phyloP scores from a whole-genome alignment of 495 filamentous ascomycete genomes.

The Hypoxylon fragiforme region DNA sequence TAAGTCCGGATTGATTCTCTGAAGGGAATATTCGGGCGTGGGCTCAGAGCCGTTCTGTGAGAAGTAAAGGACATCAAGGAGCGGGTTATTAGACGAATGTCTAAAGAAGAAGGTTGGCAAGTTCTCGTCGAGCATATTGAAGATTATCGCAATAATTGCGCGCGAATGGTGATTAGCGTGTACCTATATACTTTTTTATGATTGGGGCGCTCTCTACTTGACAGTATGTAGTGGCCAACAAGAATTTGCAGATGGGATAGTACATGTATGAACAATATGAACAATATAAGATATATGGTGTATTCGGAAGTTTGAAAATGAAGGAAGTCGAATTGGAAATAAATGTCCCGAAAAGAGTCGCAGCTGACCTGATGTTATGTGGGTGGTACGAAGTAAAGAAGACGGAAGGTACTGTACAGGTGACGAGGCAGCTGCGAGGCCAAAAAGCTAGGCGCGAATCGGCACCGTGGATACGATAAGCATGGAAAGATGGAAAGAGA shows the following conservation, averaged over 20 bases:
- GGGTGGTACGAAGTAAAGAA: conserved; percentile 6
- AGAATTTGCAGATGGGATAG: too few species aligned
- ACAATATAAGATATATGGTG: conserved; percentile 1
- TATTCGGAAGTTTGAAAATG: neutral
- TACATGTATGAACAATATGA: too few species aligned
- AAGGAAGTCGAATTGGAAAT: conserved; percentile 8
- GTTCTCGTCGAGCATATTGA: conserved; percentile 88
- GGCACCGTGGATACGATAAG: neutral
- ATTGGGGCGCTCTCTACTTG: conserved; percentile 3
- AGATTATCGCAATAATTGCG: conserved; percentile 5
- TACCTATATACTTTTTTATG: too few species aligned
- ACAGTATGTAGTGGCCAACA: too few species aligned
- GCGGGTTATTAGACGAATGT: conserved; percentile 45
- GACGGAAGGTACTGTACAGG: neutral
- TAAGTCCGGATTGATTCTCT: conserved; percentile 69
- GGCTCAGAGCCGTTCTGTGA: conserved; percentile 81
- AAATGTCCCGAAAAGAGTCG: conserved; percentile 7
- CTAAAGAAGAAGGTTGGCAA: conserved; percentile 66
- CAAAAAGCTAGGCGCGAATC: conserved; percentile 20
- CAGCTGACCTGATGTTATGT: conserved; percentile 17
- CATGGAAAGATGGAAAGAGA: neutral
- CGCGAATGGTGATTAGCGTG: neutral
- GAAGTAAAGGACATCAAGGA: conserved; percentile 67
- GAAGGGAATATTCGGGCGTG: conserved; percentile 73
- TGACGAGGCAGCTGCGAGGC: conserved; percentile 14